Percentiles rank a stretch among this genome's conserved stretches.
phyloP scores from a whole-genome alignment of 192 early-diverging fungal genomes.

The Gamsiella multidivaricata region DNA sequence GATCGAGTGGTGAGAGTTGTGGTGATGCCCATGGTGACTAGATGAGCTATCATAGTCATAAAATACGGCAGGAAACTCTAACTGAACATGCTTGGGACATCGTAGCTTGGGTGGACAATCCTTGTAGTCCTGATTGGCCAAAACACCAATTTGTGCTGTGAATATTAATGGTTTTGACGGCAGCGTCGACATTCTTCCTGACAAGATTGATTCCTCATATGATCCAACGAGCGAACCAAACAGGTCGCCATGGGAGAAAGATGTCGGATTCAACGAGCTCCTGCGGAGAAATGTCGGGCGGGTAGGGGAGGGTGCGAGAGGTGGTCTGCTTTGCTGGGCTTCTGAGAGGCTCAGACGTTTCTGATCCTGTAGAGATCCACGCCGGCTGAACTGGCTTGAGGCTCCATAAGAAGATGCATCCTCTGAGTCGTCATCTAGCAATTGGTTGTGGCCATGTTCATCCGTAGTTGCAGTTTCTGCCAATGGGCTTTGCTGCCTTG shows the following conservation, averaged over 20 bases:
- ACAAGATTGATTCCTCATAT: conserved; percentile 79
- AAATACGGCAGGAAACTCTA: conserved; percentile 79
- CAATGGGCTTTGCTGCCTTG: conserved; percentile 19
- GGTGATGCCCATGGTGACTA: conserved; percentile 20
- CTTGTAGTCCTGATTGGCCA: conserved; percentile 73
- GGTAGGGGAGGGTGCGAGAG: conserved; percentile 27
- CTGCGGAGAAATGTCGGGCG: conserved; percentile 10
- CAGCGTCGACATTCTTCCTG: conserved; percentile 79
- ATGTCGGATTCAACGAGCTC: conserved; percentile 19
- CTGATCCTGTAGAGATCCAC: conserved; percentile 27
- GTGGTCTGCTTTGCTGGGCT: neutral
- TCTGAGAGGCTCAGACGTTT: neutral
- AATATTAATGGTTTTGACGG: conserved; percentile 81
- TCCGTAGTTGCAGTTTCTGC: neutral
- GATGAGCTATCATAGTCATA: conserved; percentile 67
- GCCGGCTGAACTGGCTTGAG: neutral
- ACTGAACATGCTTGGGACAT: conserved; percentile 72
- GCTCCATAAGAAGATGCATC: conserved; percentile 2
- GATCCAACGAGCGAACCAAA: conserved; percentile 61
- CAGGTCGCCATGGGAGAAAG: conserved; percentile 25
- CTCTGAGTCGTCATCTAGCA: neutral
- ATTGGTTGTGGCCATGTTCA: neutral
- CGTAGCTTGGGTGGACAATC: conserved; percentile 64
- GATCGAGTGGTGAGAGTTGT: conserved; percentile 9
- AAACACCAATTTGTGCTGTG: conserved; percentile 74